Evolutionary conservation across 148 eudicot species (phyloP).

Genomic region (Dysphania ambrosioides): DNA sequence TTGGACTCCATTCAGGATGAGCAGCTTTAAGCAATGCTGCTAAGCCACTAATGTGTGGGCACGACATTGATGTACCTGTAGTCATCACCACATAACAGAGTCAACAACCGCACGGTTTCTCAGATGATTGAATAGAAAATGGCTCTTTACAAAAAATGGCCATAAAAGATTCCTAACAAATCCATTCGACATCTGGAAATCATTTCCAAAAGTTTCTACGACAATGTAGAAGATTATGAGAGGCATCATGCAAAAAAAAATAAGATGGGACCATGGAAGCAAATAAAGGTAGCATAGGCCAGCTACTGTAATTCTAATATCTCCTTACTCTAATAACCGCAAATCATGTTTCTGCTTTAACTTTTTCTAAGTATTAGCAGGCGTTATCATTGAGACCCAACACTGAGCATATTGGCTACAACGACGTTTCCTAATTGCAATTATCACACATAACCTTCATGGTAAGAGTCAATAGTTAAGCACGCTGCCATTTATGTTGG

Average conservation of each 20-base stretch:
- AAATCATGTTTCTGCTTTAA: conserved; percentile 8
- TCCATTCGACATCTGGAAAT: not conserved
- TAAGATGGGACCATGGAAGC: conserved; percentile 18
- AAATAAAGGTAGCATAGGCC: conserved; percentile 9
- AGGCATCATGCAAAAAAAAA: not conserved
- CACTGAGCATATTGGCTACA: not conserved
- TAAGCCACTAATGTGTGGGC: conserved; percentile 89
- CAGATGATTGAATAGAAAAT: not conserved
- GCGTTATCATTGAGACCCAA: not conserved
- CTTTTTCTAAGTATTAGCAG: conserved; percentile 1
- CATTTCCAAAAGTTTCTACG: not conserved
- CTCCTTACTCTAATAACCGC: conserved; percentile 2
- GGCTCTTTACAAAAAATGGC: not conserved
- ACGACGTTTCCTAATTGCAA: not conserved
- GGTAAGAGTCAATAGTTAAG: no score
- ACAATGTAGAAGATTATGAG: not conserved
- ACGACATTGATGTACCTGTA: conserved; percentile 95
- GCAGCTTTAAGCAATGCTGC: conserved; percentile 89
- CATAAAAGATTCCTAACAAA: no score
- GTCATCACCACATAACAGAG: not conserved
- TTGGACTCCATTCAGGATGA: conserved; percentile 92
- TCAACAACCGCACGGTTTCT: not conserved
- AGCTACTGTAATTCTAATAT: conserved; percentile 8
- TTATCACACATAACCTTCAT: no score
- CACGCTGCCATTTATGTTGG: not conserved